phyloP scores from a whole-genome alignment of 129 eudicot genomes.

The Apium graveolens region DNA sequence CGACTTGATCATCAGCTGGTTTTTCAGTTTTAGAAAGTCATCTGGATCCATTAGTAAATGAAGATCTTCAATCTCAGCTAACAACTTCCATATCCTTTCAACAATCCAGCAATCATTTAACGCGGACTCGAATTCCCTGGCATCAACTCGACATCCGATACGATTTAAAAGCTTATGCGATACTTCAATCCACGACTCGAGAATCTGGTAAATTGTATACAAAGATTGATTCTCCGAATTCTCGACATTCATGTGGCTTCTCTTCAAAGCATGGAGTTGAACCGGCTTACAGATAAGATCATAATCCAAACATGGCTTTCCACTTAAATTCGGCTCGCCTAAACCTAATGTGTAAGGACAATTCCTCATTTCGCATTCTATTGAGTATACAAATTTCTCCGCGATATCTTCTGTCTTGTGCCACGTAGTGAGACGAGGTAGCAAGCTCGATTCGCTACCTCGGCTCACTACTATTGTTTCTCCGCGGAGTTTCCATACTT shows the following conservation, averaged over 20 bases:
- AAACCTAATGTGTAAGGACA: slow-evolving; percentile 69
- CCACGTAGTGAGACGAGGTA: slow-evolving; percentile 87
- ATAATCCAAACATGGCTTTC: slow-evolving; percentile 66
- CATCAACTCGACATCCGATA: slow-evolving; percentile 35
- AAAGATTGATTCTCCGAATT: slow-evolving; percentile 59
- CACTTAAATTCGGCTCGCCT: slow-evolving; percentile 74
- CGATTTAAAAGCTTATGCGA: slow-evolving; percentile 40
- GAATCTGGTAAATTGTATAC: slow-evolving; percentile 57
- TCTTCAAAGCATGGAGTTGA: slow-evolving; percentile 48
- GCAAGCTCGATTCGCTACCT: slow-evolving; percentile 58
- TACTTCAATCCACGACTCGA: slow-evolving; percentile 67
- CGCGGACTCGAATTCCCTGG: slow-evolving; percentile 27
- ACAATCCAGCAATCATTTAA: slow-evolving; percentile 50
- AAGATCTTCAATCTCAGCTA: slow-evolving; percentile 46
- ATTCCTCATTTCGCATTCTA: slow-evolving; percentile 63
- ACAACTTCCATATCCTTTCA: slow-evolving; percentile 52
- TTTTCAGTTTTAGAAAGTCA: slow-evolving; percentile 61
- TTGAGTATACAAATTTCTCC: slow-evolving; percentile 41
- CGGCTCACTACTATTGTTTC: slow-evolving; percentile 55
- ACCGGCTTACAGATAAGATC: slow-evolving; percentile 59
- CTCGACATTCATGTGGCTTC: slow-evolving; percentile 32
- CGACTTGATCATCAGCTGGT: slow-evolving; percentile 52
- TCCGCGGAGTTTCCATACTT: slow-evolving; percentile 57
- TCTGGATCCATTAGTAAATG: slow-evolving; percentile 75
- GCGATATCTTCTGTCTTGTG: slow-evolving; percentile 42